Percentiles rank a stretch among this genome's conserved stretches.
Conservation (phyloP, 2,329 filamentous ascomycete genomes). For the Harringtonia aguacate region DNA sequence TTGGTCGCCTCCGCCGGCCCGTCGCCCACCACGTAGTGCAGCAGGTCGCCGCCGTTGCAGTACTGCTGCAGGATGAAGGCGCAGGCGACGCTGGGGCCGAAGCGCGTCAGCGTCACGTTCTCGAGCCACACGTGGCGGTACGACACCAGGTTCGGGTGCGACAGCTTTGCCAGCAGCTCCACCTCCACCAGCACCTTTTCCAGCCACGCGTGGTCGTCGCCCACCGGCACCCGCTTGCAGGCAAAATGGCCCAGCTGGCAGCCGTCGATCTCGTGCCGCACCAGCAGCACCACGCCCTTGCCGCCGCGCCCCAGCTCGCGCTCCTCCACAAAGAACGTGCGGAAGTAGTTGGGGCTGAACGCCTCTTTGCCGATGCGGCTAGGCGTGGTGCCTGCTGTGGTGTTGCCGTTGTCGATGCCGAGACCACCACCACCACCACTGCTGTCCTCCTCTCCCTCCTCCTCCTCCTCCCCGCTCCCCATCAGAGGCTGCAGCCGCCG, state of each 20-base stretch:
- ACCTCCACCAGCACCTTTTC: conserved; percentile 92
- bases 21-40: conserved; percentile 72
- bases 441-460: conserved; percentile 13
- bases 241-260: conserved; percentile 85
- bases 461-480: conserved; percentile 3
- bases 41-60: conserved; percentile 86
- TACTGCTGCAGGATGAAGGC: conserved; percentile 97
- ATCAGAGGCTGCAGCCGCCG: conserved; percentile 29
- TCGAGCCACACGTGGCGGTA: conserved; percentile 98
- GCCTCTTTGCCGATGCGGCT: conserved; percentile 76
- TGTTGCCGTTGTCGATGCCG: not conserved
- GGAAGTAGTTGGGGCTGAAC: conserved; percentile 88
- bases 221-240: conserved; percentile 92
- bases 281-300: conserved; percentile 89
- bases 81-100: conserved; percentile 85
- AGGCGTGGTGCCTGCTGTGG: not conserved
- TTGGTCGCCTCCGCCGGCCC: conserved; percentile 55
- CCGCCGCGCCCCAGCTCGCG: conserved; percentile 78
- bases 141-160: conserved; percentile 89
- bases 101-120: conserved; percentile 71
- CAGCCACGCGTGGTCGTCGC: conserved; percentile 89
- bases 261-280: conserved; percentile 83
- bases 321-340: conserved; percentile 86
- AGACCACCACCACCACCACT: no score
- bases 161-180: conserved; percentile 80